Conservation (phyloP, 345 rosid genomes). For the Dovyalis caffra region DNA sequence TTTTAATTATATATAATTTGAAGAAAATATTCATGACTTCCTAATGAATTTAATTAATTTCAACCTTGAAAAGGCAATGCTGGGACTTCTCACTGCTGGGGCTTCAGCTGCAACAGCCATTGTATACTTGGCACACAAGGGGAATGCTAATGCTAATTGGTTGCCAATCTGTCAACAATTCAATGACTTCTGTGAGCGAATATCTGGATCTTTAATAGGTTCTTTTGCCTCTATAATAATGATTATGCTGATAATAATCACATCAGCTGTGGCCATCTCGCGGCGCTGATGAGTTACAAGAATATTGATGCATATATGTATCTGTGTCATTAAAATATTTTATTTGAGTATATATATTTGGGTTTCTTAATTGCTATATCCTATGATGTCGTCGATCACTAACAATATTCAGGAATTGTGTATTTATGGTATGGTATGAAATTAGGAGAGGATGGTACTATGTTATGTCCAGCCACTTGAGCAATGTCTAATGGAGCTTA, state of each 20-base stretch:
- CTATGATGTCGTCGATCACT: not conserved
- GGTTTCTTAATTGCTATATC: not conserved
- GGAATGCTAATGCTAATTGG: constrained; percentile 56
- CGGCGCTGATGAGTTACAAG: constrained; percentile 16
- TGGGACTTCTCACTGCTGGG: constrained; percentile 43
- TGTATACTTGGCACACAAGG: constrained; percentile 52
- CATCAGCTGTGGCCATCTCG: constrained; percentile 45
- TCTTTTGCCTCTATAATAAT: constrained; percentile 48
- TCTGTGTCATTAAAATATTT: not conserved
- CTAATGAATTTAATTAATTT: not conserved
- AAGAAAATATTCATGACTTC: not conserved
- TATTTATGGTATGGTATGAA: no score
- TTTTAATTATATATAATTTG: not conserved
- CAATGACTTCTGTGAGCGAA: constrained; percentile 50
- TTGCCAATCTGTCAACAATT: constrained; percentile 58
- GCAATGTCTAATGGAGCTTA: not conserved
- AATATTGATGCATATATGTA: not conserved
- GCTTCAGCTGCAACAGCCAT: constrained; percentile 54
- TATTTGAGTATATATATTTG: not conserved
- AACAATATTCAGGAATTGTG: not conserved
- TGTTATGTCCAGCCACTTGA: not conserved
- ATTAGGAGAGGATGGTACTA: no score
- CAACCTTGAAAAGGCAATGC: constrained; percentile 33
- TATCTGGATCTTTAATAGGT: constrained; percentile 63
- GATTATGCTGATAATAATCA: constrained; percentile 42